phyloP scores from a whole-genome alignment of 2,329 filamentous ascomycete genomes.

The Tetracladium maxilliforme region DNA sequence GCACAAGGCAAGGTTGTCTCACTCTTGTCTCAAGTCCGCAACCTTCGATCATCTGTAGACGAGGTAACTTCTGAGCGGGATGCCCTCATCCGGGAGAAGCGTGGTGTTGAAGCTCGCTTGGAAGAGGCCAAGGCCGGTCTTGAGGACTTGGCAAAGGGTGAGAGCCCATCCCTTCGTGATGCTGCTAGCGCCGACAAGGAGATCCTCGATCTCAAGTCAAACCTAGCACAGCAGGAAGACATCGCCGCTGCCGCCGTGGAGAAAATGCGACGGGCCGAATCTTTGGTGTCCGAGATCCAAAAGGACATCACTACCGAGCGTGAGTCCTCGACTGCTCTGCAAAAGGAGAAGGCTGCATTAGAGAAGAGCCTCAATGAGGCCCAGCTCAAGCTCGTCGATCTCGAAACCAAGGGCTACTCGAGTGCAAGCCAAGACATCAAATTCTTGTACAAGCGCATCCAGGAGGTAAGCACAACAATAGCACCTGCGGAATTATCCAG shows the following conservation, averaged over 20 bases:
- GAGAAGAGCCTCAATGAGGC: conserved; percentile 87
- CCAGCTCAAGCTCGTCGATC: conserved; percentile 77
- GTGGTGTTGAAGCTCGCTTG: conserved; percentile 69
- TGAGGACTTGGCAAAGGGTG: conserved; percentile 74
- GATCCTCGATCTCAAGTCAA: conserved; percentile 77
- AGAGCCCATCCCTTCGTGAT: conserved; percentile 77
- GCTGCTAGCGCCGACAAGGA: conserved; percentile 81
- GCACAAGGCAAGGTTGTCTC: conserved; percentile 87
- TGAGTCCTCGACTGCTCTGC: conserved; percentile 65
- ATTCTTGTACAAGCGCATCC: conserved; percentile 85
- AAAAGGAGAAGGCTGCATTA: conserved; percentile 77
- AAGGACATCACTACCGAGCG: conserved; percentile 82
- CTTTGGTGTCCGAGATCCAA: conserved; percentile 74
- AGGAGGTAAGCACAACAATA: conserved; percentile 55
- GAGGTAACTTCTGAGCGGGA: conserved; percentile 79
- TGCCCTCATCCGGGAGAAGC: conserved; percentile 74
- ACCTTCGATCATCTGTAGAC: conserved; percentile 69
- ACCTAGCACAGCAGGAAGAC: conserved; percentile 84
- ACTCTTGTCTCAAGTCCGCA: conserved; percentile 77
- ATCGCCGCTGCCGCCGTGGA: conserved; percentile 82
- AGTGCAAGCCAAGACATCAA: conserved; percentile 89
- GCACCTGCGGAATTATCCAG: conserved; percentile 10
- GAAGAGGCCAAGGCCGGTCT: conserved; percentile 78
- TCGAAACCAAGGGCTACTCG: conserved; percentile 95
- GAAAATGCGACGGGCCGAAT: conserved; percentile 92